Evolutionary conservation across 768 basidiomycete species (phyloP), one percentile per base, ranked within the genome.

Genomic region (Calocybe cyanea): DNA sequence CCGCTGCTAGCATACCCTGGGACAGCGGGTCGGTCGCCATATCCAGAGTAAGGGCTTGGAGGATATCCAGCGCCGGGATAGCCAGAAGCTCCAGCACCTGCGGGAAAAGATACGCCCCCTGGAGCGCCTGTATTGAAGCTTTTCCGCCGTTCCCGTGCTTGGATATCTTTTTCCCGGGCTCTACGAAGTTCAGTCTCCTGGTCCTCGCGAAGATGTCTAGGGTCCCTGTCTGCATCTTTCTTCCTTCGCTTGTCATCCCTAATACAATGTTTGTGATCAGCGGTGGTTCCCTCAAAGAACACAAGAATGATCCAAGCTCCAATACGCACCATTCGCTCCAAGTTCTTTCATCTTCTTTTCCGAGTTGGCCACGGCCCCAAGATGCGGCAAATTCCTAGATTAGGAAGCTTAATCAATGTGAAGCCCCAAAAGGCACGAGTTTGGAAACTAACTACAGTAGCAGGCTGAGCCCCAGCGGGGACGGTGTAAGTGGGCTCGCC

Each of bases 401-500:
- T 41, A 18, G 2, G 20, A 49, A 24, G 43, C 46, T 45, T 13
- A 42, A 36, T 35, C 31, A 51, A 41, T 38, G 45, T 30, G 32
- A 36, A 45, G 17, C 28, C n/a, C 36, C 35, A 14, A 53, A 50
- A 47, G 41, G 49, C 28, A 51, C 34, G 9, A 37, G 14, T 15
- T 25, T 30, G 1, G 11, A 45, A 14, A 50, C 73, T 57, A 44
- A 83, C 85, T 38, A 70, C 59, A 54, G 64, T 75, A 4, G 83
- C 84, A 7, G 80, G 80, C 43, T 70, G 75, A 20, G 81, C 81
- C 3, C 80, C 83, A 9, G 64, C 40, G 32, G 86, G 87, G 38
- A 81, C 53, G 36, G 81, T 72, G 34, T 74, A 67, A 0, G 82
- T 83, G 1, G 82, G 72, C 54, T 89, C 87, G n/a, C 76, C 79